A percentile compares a stretch with the other conserved stretches of the same genome.
Evolutionary conservation across 2,329 filamentous ascomycete species (phyloP).

Genomic region (Ceratocystis alfenasii): DNA sequence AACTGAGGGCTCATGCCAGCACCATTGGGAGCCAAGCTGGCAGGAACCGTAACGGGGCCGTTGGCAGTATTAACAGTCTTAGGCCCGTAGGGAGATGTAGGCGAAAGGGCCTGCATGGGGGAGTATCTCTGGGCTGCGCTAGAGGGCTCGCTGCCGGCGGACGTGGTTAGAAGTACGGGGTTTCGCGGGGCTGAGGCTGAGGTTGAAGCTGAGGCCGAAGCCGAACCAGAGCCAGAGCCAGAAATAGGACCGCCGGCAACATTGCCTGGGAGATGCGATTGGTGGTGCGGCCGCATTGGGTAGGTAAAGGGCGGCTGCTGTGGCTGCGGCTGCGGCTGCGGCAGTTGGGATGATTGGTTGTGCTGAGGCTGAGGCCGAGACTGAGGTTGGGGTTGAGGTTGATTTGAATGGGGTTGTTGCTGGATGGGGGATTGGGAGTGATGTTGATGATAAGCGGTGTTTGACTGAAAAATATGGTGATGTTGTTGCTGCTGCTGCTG

Average conservation of each 20-base stretch:
- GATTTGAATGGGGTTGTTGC: conserved; percentile 8
- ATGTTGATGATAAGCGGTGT: conserved; percentile 8
- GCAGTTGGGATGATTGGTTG: conserved; percentile 23
- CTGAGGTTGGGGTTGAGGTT: conserved; percentile 21
- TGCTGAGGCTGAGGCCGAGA: conserved; percentile 31
- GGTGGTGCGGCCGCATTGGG: conserved; percentile 64
- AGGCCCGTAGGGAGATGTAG: conserved; percentile 62
- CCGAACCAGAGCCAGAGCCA: conserved; percentile 24
- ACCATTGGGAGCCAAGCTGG: conserved; percentile 84
- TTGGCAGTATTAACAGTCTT: conserved; percentile 46
- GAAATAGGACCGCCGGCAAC: conserved; percentile 31
- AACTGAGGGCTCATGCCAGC: conserved; percentile 55
- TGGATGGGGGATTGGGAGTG: conserved; percentile 8
- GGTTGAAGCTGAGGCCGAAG: conserved; percentile 29
- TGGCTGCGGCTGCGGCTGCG: conserved; percentile 40
- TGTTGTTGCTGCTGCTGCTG: conserved; percentile 14
- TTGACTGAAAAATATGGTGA: not conserved
- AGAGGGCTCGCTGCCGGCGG: conserved; percentile 52
- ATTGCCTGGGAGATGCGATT: conserved; percentile 52
- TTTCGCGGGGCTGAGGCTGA: conserved; percentile 57
- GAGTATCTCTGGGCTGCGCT: conserved; percentile 85
- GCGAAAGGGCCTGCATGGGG: conserved; percentile 82
- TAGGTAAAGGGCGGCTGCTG: conserved; percentile 74
- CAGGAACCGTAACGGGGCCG: conserved; percentile 59
- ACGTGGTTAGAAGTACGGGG: conserved; percentile 17